Percentiles rank a stretch among this genome's conserved stretches.
These are phyloP conservation scores for Sporothrix pallida DNA, from an alignment of 2,329 filamentous ascomycete species.

Conservation along the genomic window DNA sequence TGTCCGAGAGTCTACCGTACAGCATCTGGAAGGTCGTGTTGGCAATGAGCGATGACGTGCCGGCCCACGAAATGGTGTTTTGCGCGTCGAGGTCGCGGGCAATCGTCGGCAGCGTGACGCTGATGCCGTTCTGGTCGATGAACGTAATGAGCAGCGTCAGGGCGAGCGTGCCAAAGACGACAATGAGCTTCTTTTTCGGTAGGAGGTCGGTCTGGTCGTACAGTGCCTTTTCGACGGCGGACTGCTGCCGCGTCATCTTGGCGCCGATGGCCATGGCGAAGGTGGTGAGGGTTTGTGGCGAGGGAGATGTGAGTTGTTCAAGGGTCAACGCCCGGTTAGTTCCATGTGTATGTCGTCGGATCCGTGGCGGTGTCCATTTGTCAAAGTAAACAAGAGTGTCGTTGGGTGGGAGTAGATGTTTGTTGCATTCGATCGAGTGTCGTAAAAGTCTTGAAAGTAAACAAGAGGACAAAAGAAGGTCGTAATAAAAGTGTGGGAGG, in stretches of 20 bases:
- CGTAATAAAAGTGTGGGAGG: too few relatives aligned
- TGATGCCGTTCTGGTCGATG: constrained; percentile 64
- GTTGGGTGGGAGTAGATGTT: neutral
- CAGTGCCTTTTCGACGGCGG: constrained; percentile 34
- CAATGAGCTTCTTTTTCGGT: constrained; percentile 54
- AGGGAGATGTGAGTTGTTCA: neutral
- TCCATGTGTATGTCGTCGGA: neutral
- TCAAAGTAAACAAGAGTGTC: neutral
- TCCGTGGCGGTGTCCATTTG: neutral
- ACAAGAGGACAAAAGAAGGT: neutral
- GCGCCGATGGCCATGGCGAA: constrained; percentile 3
- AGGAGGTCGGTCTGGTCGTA: constrained; percentile 60
- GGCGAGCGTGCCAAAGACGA: constrained; percentile 59
- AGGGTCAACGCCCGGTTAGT: neutral
- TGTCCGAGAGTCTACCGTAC: constrained; percentile 66
- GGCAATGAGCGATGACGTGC: constrained; percentile 59
- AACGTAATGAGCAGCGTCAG: constrained; percentile 60
- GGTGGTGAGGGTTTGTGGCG: neutral
- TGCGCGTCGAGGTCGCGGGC: constrained; percentile 53
- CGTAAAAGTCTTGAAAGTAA: too few relatives aligned
- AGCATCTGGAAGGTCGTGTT: constrained; percentile 69
- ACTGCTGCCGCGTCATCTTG: constrained; percentile 32
- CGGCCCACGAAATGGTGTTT: constrained; percentile 62
- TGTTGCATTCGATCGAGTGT: neutral
- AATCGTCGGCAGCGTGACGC: constrained; percentile 54